Evolutionary conservation across 208 protist genomes (phyloP), one percentile per base, ranked within the genome.

Genomic region (Leishmania major): DNA sequence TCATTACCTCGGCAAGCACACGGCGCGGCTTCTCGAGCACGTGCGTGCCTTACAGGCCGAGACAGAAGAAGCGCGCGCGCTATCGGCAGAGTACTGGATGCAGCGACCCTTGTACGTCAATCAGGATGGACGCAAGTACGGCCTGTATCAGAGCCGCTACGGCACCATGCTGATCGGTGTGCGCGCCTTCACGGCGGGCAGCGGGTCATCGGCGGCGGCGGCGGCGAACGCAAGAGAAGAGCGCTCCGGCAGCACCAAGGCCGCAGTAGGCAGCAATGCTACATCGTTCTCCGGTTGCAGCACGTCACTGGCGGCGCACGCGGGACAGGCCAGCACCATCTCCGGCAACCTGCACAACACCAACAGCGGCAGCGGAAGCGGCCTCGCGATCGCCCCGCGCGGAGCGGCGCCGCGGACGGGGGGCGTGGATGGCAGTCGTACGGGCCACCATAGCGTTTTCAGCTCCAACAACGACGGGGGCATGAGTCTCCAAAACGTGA

Each of bases 91-190:
- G 22, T 75, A 86, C 75, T 96, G 91, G 91, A 40, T 60, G 3
- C 76, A 77, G 15, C 49, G 72, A 3, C 79, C 78, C 45, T 73
- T 94, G 19, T 92, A 90, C 76, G 83, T 83, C 22, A 95, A 92
- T 62, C 85, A 89, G 35, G 92, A 96, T 79, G 92, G 92, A 22
- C 90, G 93, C 62, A 88, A 87, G 64, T 96, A 94, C 81, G 89
- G 89, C 1, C 76, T 96, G 53, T 92, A 95, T 62, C 78, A 79
- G 60, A 91, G 87, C 40, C 80, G 79, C 40, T 90, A 88, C 75
- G 93, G 93, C 25, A 90, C 89, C 2, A 94, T 96, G 91, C 85
- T 96, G 28, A 89, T 96, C 51, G 93, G 91, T 37, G 92, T 95
- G 37, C 93, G 93, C 51, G 84, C 81, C 10, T 75, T 85, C 73